Percentiles rank a stretch among this genome's conserved stretches.
phyloP scores from a whole-genome alignment of 2,329 filamentous ascomycete species.

The Paecilomyces variotii region DNA sequence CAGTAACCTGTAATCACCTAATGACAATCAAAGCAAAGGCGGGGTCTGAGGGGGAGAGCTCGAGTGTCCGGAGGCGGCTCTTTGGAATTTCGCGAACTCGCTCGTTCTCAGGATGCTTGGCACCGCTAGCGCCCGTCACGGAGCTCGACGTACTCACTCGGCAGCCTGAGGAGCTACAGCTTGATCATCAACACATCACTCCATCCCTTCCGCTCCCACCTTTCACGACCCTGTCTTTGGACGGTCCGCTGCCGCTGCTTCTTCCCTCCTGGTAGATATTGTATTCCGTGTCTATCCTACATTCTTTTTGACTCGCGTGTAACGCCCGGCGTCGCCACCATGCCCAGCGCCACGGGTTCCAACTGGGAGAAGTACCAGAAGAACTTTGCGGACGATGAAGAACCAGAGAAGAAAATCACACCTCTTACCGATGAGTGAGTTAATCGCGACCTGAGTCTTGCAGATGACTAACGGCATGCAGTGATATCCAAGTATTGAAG shows the following conservation, averaged over 20 bases:
- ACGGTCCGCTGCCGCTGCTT: background rate
- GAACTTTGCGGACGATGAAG: constrained; percentile 90
- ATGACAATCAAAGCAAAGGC: constrained; percentile 15
- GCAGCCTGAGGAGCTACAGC: constrained; percentile 18
- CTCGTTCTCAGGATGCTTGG: constrained; percentile 28
- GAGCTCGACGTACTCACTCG: constrained; percentile 23
- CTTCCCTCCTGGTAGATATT: constrained; percentile 5
- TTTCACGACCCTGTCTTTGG: background rate
- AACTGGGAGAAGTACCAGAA: constrained; percentile 99
- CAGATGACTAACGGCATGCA: constrained; percentile 38
- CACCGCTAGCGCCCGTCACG: constrained; percentile 27
- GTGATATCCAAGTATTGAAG: constrained; percentile 98
- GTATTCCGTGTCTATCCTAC: background rate
- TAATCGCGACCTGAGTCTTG: background rate
- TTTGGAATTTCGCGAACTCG: constrained; percentile 29
- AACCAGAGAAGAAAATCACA: constrained; percentile 99
- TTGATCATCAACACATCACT: constrained; percentile 12
- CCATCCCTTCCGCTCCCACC: constrained; percentile 11
- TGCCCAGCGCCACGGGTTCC: constrained; percentile 90
- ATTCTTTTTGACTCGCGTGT: constrained; percentile 6
- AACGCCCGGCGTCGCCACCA: constrained; percentile 34
- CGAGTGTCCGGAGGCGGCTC: constrained; percentile 13
- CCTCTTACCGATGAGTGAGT: constrained; percentile 91
- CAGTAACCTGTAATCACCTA: constrained; percentile 14
- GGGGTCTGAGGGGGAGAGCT: constrained; percentile 13